Evolutionary conservation across 345 rosid genomes (phyloP).

Genomic region (Bretschneidera sinensis): DNA sequence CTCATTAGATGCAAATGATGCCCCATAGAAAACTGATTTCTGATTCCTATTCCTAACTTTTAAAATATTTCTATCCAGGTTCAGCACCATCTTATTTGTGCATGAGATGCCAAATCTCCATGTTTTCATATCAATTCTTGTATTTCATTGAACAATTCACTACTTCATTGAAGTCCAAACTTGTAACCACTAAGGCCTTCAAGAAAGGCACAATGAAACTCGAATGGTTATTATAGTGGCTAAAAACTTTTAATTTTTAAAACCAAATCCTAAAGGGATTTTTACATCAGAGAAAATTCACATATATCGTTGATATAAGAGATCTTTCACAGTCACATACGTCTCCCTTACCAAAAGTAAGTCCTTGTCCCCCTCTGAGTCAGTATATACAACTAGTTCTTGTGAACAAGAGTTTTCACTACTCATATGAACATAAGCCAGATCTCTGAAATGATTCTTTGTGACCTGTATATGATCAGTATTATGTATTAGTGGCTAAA

Average conservation of each 20-base stretch:
- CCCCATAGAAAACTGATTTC: not conserved
- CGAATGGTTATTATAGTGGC: not conserved
- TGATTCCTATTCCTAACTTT: constrained; percentile 1
- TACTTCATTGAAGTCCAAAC: not conserved
- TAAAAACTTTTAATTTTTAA: too few relatives aligned
- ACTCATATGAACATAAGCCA: constrained; percentile 37
- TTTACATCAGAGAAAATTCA: not conserved
- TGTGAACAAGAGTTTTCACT: constrained; percentile 38
- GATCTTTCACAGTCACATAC: not conserved
- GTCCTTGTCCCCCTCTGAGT: constrained; percentile 54
- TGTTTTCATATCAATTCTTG: too few relatives aligned
- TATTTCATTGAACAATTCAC: too few relatives aligned
- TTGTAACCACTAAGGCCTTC: not conserved
- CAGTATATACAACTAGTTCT: constrained; percentile 56
- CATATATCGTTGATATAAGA: not conserved
- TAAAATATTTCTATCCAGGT: not conserved
- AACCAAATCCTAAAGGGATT: not conserved
- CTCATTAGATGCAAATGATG: constrained; percentile 3
- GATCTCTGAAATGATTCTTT: constrained; percentile 73
- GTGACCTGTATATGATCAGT: constrained; percentile 39
- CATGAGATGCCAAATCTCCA: constrained; percentile 1
- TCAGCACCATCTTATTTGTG: constrained; percentile 1
- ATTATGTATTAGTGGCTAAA: not conserved
- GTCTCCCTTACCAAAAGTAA: constrained; percentile 58
- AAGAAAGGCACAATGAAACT: not conserved